These are phyloP conservation scores for Haplosporangium sp. DNA, from an alignment of 371 early-diverging fungal genomes.

Conservation along the genomic window DNA sequence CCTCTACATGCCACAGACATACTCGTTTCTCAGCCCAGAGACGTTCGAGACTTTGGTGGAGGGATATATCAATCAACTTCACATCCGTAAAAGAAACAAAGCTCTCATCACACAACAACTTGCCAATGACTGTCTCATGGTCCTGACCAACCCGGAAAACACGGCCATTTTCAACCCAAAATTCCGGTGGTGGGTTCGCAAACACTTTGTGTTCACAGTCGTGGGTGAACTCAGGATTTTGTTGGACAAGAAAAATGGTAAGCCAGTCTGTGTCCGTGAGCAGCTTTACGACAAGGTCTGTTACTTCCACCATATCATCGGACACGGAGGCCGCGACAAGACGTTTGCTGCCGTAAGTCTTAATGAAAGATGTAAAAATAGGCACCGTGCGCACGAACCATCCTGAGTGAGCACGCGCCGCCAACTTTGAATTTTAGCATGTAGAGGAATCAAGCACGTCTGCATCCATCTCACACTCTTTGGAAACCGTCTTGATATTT, in stretches of 20 bases:
- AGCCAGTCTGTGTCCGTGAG: slow-evolving; percentile 50
- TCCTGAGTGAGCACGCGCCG: not conserved
- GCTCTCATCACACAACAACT: slow-evolving; percentile 50
- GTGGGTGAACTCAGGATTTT: slow-evolving; percentile 51
- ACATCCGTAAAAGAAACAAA: slow-evolving; percentile 51
- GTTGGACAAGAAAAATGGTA: slow-evolving; percentile 52
- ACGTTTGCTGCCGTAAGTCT: slow-evolving; percentile 53
- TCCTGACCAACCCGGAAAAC: slow-evolving; percentile 51
- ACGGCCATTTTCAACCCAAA: slow-evolving; percentile 54
- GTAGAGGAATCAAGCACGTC: too few relatives aligned
- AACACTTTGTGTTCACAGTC: slow-evolving; percentile 53
- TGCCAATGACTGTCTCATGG: slow-evolving; percentile 52
- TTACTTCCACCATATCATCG: slow-evolving; percentile 52
- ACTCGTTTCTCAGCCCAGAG: slow-evolving; percentile 51
- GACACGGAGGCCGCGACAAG: slow-evolving; percentile 55
- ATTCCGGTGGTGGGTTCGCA: slow-evolving; percentile 55
- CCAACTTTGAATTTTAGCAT: not conserved
- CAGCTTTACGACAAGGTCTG: slow-evolving; percentile 52
- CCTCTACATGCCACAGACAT: slow-evolving; percentile 41
- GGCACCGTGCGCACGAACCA: not conserved
- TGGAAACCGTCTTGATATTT: not conserved
- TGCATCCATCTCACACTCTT: slow-evolving; percentile 1
- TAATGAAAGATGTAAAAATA: not conserved
- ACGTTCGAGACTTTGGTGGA: slow-evolving; percentile 52
- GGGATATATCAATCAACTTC: slow-evolving; percentile 50